Conservation (phyloP, 2,329 filamentous ascomycete species). For the Alternaria atra region DNA sequence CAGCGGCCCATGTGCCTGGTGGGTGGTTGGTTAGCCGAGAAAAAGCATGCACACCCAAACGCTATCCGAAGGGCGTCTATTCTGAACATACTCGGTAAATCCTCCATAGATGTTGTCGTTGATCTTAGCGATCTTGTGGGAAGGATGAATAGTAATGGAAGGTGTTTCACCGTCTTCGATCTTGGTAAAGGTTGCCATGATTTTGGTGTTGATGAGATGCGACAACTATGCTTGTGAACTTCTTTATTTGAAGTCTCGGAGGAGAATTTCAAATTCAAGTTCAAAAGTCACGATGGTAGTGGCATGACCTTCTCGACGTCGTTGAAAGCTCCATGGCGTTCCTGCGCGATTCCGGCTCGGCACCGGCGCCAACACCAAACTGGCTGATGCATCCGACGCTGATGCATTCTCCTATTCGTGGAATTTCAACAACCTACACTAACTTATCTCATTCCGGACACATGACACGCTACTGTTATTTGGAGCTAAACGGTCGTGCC, state of each 20-base stretch:
- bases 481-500: constrained; percentile 9
- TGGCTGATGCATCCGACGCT: constrained; percentile 8
- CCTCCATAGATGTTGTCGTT: constrained; percentile 84
- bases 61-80: not conserved
- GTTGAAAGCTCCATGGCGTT: constrained; percentile 20
- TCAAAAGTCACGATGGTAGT: constrained; percentile 6
- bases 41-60: constrained; percentile 5
- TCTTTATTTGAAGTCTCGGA: not conserved
- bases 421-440: constrained; percentile 4
- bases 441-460: not conserved
- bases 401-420: constrained; percentile 8
- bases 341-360: constrained; percentile 8
- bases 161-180: constrained; percentile 68
- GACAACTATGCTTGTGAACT: not conserved
- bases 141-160: constrained; percentile 71
- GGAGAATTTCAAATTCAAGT: not conserved
- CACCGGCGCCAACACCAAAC: constrained; percentile 15
- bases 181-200: constrained; percentile 78
- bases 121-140: constrained; percentile 74
- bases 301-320: constrained; percentile 17
- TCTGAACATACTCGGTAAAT: constrained; percentile 75
- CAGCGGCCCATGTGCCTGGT: constrained; percentile 85
- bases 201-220: not conserved
- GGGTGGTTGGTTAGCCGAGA: constrained; percentile 34
- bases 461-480: constrained; percentile 4